A percentile compares a stretch with the other conserved stretches of the same genome.
These are phyloP conservation scores for Epicoccum sorghinum DNA, from an alignment of 2,329 filamentous ascomycete genomes.

Conservation along the genomic window DNA sequence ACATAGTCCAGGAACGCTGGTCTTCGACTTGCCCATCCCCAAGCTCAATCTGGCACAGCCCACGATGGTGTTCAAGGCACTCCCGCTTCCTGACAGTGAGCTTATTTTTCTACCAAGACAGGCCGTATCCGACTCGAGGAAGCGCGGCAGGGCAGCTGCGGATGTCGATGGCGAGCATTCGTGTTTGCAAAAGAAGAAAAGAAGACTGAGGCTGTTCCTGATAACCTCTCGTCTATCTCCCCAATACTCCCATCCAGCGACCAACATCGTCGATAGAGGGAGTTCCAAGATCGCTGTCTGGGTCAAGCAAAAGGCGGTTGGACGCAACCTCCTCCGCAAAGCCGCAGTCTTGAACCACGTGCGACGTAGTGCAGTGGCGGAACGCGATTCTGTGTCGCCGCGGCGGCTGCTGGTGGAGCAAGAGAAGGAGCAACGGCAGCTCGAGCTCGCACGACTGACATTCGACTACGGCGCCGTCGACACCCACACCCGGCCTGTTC, in stretches of 20 bases:
- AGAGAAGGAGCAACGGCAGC: constrained; percentile 39
- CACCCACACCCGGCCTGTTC: constrained; percentile 38
- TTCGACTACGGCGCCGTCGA: constrained; percentile 42
- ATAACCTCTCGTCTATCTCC: constrained; percentile 73
- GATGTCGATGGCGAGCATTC: constrained; percentile 64
- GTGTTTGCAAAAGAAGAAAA: constrained; percentile 66
- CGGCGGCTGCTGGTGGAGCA: constrained; percentile 33
- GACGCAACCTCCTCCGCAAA: constrained; percentile 63
- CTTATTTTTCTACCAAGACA: constrained; percentile 44
- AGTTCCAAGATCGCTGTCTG: constrained; percentile 55
- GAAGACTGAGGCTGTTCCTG: constrained; percentile 65
- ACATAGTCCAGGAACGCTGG: not conserved
- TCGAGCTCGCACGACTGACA: constrained; percentile 40
- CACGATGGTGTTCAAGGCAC: constrained; percentile 44
- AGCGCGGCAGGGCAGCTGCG: constrained; percentile 59
- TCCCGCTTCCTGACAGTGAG: constrained; percentile 34
- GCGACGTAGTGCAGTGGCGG: constrained; percentile 48
- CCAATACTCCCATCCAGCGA: constrained; percentile 72
- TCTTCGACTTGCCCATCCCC: constrained; percentile 13
- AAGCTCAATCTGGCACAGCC: constrained; percentile 16
- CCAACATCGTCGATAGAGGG: constrained; percentile 71
- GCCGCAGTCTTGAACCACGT: constrained; percentile 70
- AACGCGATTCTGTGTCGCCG: constrained; percentile 26
- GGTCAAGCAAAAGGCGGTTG: constrained; percentile 56
- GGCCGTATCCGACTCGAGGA: constrained; percentile 41